Conservation (phyloP, 208 protist species). For the Acanthamoeba healyi region DNA sequence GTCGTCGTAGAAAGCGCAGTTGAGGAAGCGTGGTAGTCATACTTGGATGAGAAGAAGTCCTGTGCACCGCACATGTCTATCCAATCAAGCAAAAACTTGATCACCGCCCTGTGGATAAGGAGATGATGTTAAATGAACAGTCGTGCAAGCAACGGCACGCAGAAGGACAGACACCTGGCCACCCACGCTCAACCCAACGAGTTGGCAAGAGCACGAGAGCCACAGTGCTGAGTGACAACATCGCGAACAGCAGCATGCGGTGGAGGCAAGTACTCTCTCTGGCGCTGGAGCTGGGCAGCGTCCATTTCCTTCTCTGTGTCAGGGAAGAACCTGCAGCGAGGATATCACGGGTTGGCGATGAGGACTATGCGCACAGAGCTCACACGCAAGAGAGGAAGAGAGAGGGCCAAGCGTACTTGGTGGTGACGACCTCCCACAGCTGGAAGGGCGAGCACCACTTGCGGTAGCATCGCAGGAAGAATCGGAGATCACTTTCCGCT, state of each 20-base stretch:
- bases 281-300: not conserved
- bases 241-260: not conserved
- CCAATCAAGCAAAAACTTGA: slow-evolving; percentile 55
- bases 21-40: not conserved
- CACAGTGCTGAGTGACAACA: too few species aligned
- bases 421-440: slow-evolving; percentile 58
- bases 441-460: slow-evolving; percentile 63
- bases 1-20: not conserved
- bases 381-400: not conserved
- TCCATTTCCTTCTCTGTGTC: not conserved
- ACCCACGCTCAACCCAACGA: not conserved
- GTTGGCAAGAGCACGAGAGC: not conserved
- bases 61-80: slow-evolving; percentile 29
- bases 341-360: not conserved
- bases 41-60: slow-evolving; percentile 67
- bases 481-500: not conserved
- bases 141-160: not conserved
- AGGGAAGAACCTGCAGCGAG: not conserved
- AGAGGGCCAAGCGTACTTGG: not conserved
- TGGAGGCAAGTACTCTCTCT: not conserved
- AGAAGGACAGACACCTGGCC: too few species aligned
- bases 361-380: not conserved
- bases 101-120: slow-evolving; percentile 11
- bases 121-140: not conserved
- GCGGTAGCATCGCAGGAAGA: slow-evolving; percentile 42